phyloP scores from a whole-genome alignment of 495 filamentous ascomycete species.

The Talaromyces proteolyticus region DNA sequence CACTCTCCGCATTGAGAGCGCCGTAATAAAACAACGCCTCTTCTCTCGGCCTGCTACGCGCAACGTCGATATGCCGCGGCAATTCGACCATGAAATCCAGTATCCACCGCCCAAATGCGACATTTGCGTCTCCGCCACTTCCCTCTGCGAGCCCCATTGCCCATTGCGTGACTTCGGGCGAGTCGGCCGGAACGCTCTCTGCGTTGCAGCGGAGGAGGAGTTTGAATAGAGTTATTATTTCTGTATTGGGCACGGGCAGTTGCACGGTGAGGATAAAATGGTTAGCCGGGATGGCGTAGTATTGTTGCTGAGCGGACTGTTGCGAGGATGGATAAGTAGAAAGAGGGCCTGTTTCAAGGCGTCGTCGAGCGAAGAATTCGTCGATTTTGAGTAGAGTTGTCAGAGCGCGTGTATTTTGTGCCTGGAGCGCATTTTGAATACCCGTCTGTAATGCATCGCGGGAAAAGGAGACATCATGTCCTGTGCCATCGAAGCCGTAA shows the following conservation, averaged over 20 bases:
- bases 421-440: constrained; percentile 24
- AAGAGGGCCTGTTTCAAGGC: not conserved
- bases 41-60: constrained; percentile 1
- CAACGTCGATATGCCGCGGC: constrained; percentile 18
- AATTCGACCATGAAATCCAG: constrained; percentile 28
- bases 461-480: constrained; percentile 11
- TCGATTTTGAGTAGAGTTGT: constrained; percentile 34
- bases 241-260: constrained; percentile 14
- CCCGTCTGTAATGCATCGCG: constrained; percentile 28
- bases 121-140: not conserved
- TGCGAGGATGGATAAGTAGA: constrained; percentile 8
- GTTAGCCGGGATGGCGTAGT: constrained; percentile 25
- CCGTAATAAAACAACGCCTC: constrained; percentile 24
- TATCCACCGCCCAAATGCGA: constrained; percentile 26
- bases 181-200: constrained; percentile 30
- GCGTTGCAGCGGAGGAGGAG: constrained; percentile 31
- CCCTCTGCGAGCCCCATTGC: constrained; percentile 16
- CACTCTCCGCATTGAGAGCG: constrained; percentile 13
- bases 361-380: constrained; percentile 23
- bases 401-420: constrained; percentile 22
- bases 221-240: constrained; percentile 20
- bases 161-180: constrained; percentile 30
- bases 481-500: constrained; percentile 14
- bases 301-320: too few relatives aligned
- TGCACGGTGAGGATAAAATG: constrained; percentile 13